These are phyloP conservation scores for Penicilliopsis zonata DNA, from an alignment of 495 filamentous ascomycete species.

Conservation along the genomic window DNA sequence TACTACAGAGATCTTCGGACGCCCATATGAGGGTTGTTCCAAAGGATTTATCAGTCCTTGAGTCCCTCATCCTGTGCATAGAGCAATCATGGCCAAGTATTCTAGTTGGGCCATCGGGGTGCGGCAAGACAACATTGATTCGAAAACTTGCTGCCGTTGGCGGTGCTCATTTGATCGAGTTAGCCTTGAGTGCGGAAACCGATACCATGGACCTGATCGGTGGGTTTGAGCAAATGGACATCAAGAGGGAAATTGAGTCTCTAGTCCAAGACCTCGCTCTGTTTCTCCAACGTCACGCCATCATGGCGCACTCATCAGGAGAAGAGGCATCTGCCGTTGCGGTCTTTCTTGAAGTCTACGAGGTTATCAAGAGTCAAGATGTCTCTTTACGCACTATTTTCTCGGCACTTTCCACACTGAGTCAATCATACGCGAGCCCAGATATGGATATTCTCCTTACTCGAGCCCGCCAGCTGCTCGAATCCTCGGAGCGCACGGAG, in stretches of 20 bases:
- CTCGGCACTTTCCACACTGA: slow-evolving; percentile 18
- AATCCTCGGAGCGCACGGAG: slow-evolving; percentile 36
- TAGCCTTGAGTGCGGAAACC: slow-evolving; percentile 82
- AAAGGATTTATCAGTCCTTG: slow-evolving; percentile 51
- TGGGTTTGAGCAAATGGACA: slow-evolving; percentile 89
- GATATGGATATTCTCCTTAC: slow-evolving; percentile 21
- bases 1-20: slow-evolving; percentile 41
- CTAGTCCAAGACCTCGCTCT: slow-evolving; percentile 41
- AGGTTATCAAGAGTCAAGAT: slow-evolving; percentile 19
- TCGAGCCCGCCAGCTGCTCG: slow-evolving; percentile 25
- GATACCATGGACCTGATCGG: slow-evolving; percentile 96
- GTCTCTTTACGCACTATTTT: slow-evolving; percentile 23
- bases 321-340: slow-evolving; percentile 25
- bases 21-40: slow-evolving; percentile 44
- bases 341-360: slow-evolving; percentile 20
- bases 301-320: slow-evolving; percentile 31
- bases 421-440: slow-evolving; percentile 14
- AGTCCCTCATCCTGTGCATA: slow-evolving; percentile 79
- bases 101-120: slow-evolving; percentile 72
- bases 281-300: slow-evolving; percentile 40
- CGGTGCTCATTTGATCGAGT: slow-evolving; percentile 61
- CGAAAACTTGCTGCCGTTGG: slow-evolving; percentile 63
- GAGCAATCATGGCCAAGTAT: slow-evolving; percentile 82
- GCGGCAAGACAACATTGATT: slow-evolving; percentile 73
- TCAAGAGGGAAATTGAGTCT: slow-evolving; percentile 49